Evolutionary conservation across 768 basidiomycete genomes (phyloP).

Genomic region (Rhizopogon vulgaris): DNA sequence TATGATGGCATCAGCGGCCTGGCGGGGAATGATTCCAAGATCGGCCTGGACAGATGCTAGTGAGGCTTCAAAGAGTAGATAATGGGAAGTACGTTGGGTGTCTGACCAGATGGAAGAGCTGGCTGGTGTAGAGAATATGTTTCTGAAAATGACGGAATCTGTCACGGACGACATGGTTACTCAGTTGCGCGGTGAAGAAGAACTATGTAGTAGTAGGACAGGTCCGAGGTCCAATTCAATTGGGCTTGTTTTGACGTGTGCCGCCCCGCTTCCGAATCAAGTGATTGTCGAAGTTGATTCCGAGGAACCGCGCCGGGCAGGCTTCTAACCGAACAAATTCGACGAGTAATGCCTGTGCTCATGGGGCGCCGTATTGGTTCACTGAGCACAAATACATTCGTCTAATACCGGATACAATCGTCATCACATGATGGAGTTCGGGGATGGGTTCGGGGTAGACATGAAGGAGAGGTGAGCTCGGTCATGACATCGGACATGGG

Average conservation of each 20-base stretch:
- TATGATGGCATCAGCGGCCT: conserved; percentile 30
- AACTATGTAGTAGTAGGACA: neutral
- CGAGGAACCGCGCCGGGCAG: too few relatives aligned
- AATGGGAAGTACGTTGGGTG: conserved; percentile 14
- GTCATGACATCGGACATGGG: neutral
- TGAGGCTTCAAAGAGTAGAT: conserved; percentile 25
- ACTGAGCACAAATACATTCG: too few relatives aligned
- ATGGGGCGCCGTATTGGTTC: too few relatives aligned
- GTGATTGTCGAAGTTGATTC: neutral
- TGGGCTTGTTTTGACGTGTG: neutral
- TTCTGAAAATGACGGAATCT: conserved; percentile 32
- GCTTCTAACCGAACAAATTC: too few relatives aligned
- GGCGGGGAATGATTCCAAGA: conserved; percentile 32
- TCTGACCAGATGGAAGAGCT: conserved; percentile 38
- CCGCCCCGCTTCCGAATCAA: neutral
- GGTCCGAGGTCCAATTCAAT: neutral
- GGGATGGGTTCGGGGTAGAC: neutral
- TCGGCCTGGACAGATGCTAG: conserved; percentile 34
- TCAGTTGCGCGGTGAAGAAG: neutral
- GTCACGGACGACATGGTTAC: conserved; percentile 26
- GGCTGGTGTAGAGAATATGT: conserved; percentile 34
- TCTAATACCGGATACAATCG: too few relatives aligned
- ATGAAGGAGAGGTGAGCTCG: neutral
- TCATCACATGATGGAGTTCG: neutral
- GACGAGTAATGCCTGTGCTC: neutral